These are phyloP conservation scores for Yamadazyma conglobata DNA, from an alignment of 1,139 yeast species.

Conservation along the genomic window DNA sequence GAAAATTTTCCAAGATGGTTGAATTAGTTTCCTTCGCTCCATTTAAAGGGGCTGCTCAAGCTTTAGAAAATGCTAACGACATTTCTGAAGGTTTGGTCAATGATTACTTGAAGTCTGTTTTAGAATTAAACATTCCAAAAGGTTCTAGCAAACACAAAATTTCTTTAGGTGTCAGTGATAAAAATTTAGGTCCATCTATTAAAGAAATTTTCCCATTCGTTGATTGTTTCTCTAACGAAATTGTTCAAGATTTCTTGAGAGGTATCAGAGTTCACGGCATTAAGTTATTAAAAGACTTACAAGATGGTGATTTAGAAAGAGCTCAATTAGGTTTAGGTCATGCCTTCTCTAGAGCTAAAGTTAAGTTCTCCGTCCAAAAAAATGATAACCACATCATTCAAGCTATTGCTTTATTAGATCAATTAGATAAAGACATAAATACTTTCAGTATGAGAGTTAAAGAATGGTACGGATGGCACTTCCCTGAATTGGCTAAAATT, in stretches of 20 bases:
- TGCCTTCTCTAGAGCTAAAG: conserved; percentile 98
- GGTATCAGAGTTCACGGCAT: conserved; percentile 91
- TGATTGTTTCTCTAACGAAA: conserved; percentile 87
- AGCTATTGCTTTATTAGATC: conserved; percentile 95
- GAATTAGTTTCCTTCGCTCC: conserved; percentile 96
- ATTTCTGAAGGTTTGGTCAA: conserved; percentile 95
- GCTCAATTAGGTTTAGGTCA: conserved; percentile 99
- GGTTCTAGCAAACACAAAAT: conserved; percentile 65
- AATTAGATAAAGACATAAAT: conserved; percentile 94
- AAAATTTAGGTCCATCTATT: conserved; percentile 93
- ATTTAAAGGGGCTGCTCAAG: conserved; percentile 98
- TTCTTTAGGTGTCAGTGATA: conserved; percentile 86
- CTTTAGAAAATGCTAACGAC: conserved; percentile 96
- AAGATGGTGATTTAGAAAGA: conserved; percentile 93
- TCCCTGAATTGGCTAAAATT: conserved; percentile 98
- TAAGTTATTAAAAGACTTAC: conserved; percentile 86
- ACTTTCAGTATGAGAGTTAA: conserved; percentile 97
- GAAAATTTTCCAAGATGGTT: conserved; percentile 85
- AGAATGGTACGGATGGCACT: conserved; percentile 99
- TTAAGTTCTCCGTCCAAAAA: conserved; percentile 96
- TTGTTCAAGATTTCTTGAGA: conserved; percentile 91
- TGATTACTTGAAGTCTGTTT: conserved; percentile 82
- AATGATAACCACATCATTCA: conserved; percentile 98
- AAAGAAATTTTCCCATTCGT: conserved; percentile 85
- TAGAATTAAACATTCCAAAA: conserved; percentile 91